Conservation (phyloP, 805 yeast species). For the Candida nanaspora region DNA sequence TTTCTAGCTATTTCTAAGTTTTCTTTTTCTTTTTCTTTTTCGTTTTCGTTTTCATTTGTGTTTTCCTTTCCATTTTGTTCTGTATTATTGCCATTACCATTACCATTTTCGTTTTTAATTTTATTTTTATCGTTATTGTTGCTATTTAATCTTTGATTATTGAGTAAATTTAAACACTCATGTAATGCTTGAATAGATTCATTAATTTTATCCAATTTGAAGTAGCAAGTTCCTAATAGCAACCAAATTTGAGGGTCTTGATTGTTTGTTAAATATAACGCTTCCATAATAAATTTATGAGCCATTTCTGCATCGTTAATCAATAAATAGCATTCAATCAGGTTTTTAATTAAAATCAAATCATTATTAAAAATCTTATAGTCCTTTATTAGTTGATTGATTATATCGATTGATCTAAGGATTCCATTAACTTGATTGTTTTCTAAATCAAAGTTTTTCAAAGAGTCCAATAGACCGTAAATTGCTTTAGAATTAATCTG, state of each 20-base stretch:
- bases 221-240: constrained; percentile 40
- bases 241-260: constrained; percentile 38
- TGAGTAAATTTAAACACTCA: constrained; percentile 35
- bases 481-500: constrained; percentile 34
- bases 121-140: too few relatives aligned
- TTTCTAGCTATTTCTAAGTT: constrained; percentile 39
- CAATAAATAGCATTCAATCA: constrained; percentile 43
- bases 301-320: constrained; percentile 45
- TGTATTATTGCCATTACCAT: too few relatives aligned
- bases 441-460: constrained; percentile 31
- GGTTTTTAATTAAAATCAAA: constrained; percentile 37
- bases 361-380: constrained; percentile 33
- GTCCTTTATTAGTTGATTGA: constrained; percentile 30
- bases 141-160: too few relatives aligned
- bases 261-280: constrained; percentile 12
- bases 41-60: constrained; percentile 15
- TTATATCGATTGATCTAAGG: constrained; percentile 31
- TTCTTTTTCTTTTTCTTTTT: constrained; percentile 15
- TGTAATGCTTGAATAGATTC: constrained; percentile 43
- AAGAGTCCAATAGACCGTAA: constrained; percentile 34
- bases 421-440: constrained; percentile 32
- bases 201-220: constrained; percentile 32
- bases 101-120: too few relatives aligned
- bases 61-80: too few relatives aligned
- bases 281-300: constrained; percentile 24